Evolutionary conservation across 176 grass and related monocot species (phyloP).

Genomic region (Musa acuminata): DNA sequence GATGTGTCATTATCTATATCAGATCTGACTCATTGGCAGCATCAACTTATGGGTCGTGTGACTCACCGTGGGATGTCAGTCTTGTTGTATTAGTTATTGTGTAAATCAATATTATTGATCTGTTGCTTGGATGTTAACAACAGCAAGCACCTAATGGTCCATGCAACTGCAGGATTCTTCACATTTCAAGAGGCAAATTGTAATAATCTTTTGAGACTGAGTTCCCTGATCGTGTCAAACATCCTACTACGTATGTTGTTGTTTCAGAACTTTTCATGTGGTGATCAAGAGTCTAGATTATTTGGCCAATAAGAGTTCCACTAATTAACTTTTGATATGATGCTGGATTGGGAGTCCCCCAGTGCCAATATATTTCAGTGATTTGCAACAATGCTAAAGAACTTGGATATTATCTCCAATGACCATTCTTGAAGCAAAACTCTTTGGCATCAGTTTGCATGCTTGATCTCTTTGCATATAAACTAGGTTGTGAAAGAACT

Average conservation of each 20-base stretch:
- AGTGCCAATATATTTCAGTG: conserved; percentile 10
- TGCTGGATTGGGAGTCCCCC: conserved; percentile 86
- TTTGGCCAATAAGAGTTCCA: conserved; percentile 61
- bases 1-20: no score
- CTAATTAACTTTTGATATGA: conserved; percentile 71
- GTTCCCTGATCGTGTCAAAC: conserved; percentile 26
- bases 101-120: neutral
- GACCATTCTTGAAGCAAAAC: no score
- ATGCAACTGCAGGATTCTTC: conserved; percentile 51
- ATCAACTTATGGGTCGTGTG: neutral
- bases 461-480: no score
- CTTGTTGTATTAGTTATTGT: neutral
- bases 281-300: conserved; percentile 37
- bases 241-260: conserved; percentile 47
- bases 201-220: conserved; percentile 44
- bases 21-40: no score
- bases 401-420: no score
- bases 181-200: conserved; percentile 38
- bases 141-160: neutral
- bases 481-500: no score
- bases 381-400: no score
- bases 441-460: no score
- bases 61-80: neutral
- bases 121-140: neutral
- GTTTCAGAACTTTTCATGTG: conserved; percentile 52